Evolutionary conservation across 805 yeast species (phyloP), one percentile per base, ranked within the genome.

Genomic region (Metschnikowia lochheadii): DNA sequence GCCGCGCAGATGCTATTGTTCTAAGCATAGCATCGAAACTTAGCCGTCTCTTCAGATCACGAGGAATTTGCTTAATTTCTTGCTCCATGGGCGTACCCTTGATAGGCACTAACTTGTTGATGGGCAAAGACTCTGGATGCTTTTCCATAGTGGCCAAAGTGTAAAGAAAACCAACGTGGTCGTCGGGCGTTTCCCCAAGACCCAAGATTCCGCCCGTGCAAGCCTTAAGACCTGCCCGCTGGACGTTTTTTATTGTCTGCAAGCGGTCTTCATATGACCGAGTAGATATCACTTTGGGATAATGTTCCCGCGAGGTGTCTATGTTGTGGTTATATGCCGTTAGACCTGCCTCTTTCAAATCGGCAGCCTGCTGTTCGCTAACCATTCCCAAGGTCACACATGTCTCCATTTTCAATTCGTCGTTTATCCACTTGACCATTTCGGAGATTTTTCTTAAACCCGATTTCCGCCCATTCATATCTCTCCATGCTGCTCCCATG

Each of bases 401-500:
- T 13, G 85, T 80, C 63, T 87, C 94, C 81, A 87, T 71, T 0
- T 84, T 82, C 64, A 87, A 64, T 21, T 79, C 83, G 34, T 63
- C 59, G 58, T 84, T 82, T 45, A 87, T 83, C 49, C 70, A 77
- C 29, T 70, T 63, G 33, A 87, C 83, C 91, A 87, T 86, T 46
- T 80, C 78, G 23, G 80, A 70, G 50, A 87, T 84, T 53, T 72
- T 79, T 51, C 76, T 79, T 54, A 87, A 62, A 0, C 85, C 89
- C 15, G 82, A 77, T 64, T 84, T 86, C 44, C 94, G 72, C 15
- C 94, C 92, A 44, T 72, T 71, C 94, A 87, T 87, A 54, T 85
- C 92, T 63, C 94, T 77, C 94, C 92, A 87, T 2, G 94, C 94
- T 10, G 92, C 89, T 43, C 94, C 94, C 83, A 87, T 79, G 63